Percentiles rank a stretch among this genome's conserved stretches.
Conservation (phyloP, 371 early-diverging fungal species). For the Mucor circinelloides region DNA sequence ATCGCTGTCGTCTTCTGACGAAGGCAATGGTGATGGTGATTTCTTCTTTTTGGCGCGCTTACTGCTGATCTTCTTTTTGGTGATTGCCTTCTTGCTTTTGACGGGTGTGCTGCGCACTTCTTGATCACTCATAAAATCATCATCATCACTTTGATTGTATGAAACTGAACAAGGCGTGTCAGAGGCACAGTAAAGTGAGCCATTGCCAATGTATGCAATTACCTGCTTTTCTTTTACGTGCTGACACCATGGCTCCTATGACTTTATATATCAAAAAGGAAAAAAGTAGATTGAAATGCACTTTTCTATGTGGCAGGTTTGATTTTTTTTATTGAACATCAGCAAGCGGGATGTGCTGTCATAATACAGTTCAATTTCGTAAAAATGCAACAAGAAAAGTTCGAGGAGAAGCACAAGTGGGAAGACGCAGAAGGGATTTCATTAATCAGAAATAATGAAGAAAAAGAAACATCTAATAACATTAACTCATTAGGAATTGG, state of each 20-base stretch:
- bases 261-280: too few species aligned
- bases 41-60: slow-evolving; percentile 1
- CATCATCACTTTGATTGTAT: slow-evolving; percentile 14
- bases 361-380: too few species aligned
- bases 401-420: too few species aligned
- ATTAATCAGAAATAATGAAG: too few species aligned
- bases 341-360: too few species aligned
- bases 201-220: not conserved
- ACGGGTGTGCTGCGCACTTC: slow-evolving; percentile 9
- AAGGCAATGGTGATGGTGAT: not conserved
- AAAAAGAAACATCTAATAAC: too few species aligned
- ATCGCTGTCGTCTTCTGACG: not conserved
- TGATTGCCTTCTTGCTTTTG: not conserved
- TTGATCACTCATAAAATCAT: slow-evolving; percentile 17
- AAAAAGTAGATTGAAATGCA: too few species aligned
- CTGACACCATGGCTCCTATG: not conserved
- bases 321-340: too few species aligned
- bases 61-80: not conserved
- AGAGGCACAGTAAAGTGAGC: not conserved
- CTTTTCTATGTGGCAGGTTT: too few species aligned
- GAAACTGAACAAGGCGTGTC: not conserved
- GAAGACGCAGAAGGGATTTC: too few species aligned
- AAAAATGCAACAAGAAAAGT: too few species aligned
- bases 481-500: too few species aligned
- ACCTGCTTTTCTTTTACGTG: slow-evolving; percentile 1